Percentiles rank a stretch among this genome's conserved stretches.
phyloP scores from a whole-genome alignment of 1,284 basidiomycete genomes.

The Leccinum ponderosum region DNA sequence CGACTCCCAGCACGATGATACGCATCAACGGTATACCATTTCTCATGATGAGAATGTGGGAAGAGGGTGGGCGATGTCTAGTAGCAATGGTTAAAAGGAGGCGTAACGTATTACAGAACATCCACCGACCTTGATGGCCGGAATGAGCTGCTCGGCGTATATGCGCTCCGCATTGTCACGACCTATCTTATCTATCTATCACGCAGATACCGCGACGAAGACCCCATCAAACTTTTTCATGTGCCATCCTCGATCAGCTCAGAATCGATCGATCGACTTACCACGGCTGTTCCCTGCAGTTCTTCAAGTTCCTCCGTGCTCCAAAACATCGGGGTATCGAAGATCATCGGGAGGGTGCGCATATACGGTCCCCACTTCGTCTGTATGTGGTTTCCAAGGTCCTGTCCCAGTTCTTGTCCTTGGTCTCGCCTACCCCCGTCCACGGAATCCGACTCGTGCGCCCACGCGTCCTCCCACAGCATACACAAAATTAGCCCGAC shows the following conservation, averaged over 20 bases:
- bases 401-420: not conserved
- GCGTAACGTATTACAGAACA: not conserved
- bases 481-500: constrained; percentile 86
- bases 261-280: constrained; percentile 58
- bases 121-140: constrained; percentile 59
- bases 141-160: constrained; percentile 66
- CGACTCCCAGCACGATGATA: constrained; percentile 93
- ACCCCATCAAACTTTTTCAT: not conserved
- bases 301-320: constrained; percentile 68
- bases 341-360: constrained; percentile 65
- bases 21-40: constrained; percentile 68
- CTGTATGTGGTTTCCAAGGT: constrained; percentile 45
- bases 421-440: not conserved
- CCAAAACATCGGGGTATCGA: constrained; percentile 98
- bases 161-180: constrained; percentile 80
- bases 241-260: constrained; percentile 8
- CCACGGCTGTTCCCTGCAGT: constrained; percentile 82
- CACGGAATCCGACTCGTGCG: constrained; percentile 16
- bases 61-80: constrained; percentile 77
- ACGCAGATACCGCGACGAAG: not conserved
- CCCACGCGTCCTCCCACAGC: constrained; percentile 85
- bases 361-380: constrained; percentile 38
- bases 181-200: constrained; percentile 78
- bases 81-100: not conserved
- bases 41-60: constrained; percentile 43